Conservation (phyloP, 495 filamentous ascomycete species). For the Bathelium albidoporum region DNA sequence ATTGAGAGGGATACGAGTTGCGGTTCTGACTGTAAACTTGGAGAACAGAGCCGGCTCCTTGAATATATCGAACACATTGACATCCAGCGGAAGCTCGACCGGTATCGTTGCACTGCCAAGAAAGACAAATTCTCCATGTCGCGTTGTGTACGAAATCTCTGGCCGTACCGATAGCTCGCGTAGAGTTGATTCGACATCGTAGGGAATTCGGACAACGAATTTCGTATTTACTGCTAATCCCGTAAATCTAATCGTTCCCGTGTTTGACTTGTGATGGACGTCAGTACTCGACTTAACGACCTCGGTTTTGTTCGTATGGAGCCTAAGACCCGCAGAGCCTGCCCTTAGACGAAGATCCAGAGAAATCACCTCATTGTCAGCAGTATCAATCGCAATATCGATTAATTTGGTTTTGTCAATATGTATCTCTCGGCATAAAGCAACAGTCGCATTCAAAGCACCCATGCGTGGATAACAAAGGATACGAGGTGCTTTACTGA, state of each 20-base stretch:
- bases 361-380: conserved; percentile 61
- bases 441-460: conserved; percentile 41
- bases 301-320: conserved; percentile 63
- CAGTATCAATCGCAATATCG: conserved; percentile 61
- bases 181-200: conserved; percentile 71
- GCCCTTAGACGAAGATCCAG: conserved; percentile 66
- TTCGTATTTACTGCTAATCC: conserved; percentile 40
- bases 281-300: conserved; percentile 45
- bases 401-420: conserved; percentile 67
- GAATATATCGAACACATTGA: conserved; percentile 96
- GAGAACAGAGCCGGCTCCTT: conserved; percentile 74
- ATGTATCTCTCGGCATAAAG: conserved; percentile 49
- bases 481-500: conserved; percentile 35
- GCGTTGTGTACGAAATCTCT: conserved; percentile 70
- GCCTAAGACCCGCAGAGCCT: conserved; percentile 76
- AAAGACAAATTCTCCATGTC: conserved; percentile 61
- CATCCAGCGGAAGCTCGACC: conserved; percentile 69
- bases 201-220: conserved; percentile 61
- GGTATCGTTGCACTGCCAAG: conserved; percentile 52
- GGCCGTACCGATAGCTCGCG: conserved; percentile 60
- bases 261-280: conserved; percentile 47
- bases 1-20: conserved; percentile 60
- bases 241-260: conserved; percentile 58
- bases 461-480: conserved; percentile 42
- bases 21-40: conserved; percentile 76